phyloP scores from a whole-genome alignment of 1,284 basidiomycete species.

The Gymnopus androsaceus region DNA sequence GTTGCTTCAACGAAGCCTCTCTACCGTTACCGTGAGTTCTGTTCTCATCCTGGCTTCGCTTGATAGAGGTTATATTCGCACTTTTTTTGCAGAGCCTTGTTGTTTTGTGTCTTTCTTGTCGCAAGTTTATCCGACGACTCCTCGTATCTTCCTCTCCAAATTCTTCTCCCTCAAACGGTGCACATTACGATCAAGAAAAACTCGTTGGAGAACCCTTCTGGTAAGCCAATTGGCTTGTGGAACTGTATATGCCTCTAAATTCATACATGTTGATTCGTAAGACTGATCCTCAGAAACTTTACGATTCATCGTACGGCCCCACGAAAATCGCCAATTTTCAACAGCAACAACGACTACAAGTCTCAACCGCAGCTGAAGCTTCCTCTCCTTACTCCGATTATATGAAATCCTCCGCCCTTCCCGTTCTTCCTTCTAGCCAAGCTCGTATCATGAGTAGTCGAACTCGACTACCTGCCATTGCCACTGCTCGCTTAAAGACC shows the following conservation, averaged over 20 bases:
- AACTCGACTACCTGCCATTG: neutral
- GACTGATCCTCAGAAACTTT: neutral
- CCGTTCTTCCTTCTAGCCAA: neutral
- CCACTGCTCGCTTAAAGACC: neutral
- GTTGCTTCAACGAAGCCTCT: neutral
- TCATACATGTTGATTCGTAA: neutral
- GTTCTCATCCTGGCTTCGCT: neutral
- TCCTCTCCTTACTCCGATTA: too few species aligned
- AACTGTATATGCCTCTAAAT: neutral
- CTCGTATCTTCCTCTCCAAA: neutral
- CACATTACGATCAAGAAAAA: neutral
- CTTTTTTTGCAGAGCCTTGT: neutral
- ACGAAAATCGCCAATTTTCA: too few species aligned
- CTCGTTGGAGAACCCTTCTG: neutral
- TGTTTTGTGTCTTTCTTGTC: neutral
- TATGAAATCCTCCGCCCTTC: neutral
- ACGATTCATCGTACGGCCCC: neutral
- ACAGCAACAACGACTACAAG: too few species aligned
- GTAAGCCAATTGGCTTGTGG: neutral
- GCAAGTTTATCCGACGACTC: neutral
- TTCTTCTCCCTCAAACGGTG: too few species aligned
- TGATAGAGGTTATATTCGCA: neutral
- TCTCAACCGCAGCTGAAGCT: too few species aligned
- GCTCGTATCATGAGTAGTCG: neutral
- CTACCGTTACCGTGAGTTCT: conserved; percentile 3